Percentiles rank a stretch among this genome's conserved stretches.
Evolutionary conservation across 495 filamentous ascomycete species (phyloP).

Genomic region (Trichoderma gamsii): DNA sequence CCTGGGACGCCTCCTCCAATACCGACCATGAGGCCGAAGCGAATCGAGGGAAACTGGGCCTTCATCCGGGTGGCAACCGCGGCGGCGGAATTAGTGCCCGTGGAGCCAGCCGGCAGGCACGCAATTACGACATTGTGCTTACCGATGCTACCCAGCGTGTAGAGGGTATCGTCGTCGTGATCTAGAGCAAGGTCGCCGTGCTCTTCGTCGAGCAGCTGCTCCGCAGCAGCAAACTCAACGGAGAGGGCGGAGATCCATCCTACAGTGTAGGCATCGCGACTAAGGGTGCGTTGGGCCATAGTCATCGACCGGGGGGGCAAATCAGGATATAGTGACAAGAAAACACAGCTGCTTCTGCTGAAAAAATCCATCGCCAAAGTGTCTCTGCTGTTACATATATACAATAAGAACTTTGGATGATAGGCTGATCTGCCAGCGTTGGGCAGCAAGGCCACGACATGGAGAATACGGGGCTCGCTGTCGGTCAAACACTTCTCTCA

Average conservation of each 20-base stretch:
- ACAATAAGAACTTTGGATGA: too few relatives aligned
- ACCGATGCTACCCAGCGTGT: slow-evolving; percentile 28
- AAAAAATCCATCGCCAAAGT: too few relatives aligned
- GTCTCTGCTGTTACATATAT: too few relatives aligned
- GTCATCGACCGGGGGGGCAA: too few relatives aligned
- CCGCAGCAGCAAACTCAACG: background rate
- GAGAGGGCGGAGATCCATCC: background rate
- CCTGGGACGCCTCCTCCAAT: slow-evolving; percentile 38
- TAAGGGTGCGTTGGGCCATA: too few relatives aligned
- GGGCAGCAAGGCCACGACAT: too few relatives aligned
- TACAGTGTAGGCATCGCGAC: too few relatives aligned
- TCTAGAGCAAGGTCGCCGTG: background rate
- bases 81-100: slow-evolving; percentile 26
- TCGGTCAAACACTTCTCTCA: too few relatives aligned
- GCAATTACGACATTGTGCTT: slow-evolving; percentile 39
- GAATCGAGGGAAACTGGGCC: slow-evolving; percentile 30
- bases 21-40: slow-evolving; percentile 37
- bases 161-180: slow-evolving; percentile 20
- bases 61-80: slow-evolving; percentile 28
- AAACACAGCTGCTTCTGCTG: too few relatives aligned
- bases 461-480: too few relatives aligned
- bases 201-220: background rate
- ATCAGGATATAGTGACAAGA: too few relatives aligned
- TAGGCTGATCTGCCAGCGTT: too few relatives aligned
- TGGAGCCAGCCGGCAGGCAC: slow-evolving; percentile 30